Evolutionary conservation across 2,329 filamentous ascomycete genomes (phyloP).

Genomic region (Aureobasidium sp.): DNA sequence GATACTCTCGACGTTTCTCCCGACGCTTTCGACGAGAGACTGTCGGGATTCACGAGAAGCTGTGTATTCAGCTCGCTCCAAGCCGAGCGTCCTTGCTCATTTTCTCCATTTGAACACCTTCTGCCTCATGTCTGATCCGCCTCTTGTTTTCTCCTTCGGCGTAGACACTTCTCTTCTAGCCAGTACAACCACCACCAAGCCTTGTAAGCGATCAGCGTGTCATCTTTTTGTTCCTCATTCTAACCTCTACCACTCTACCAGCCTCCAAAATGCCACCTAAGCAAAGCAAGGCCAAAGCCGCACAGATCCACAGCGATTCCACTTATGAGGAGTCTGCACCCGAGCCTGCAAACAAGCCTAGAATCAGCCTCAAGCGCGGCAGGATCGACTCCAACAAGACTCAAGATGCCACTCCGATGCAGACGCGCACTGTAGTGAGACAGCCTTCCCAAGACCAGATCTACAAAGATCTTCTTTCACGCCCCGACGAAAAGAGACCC

Average conservation of each 20-base stretch:
- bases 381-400: neutral
- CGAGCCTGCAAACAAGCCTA: neutral
- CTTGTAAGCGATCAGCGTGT: neutral
- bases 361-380: neutral
- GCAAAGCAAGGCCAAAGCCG: neutral
- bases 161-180: neutral
- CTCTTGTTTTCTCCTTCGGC: neutral
- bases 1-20: neutral
- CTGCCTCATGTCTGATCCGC: neutral
- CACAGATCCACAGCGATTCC: neutral
- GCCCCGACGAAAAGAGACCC: neutral
- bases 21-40: neutral
- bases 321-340: neutral
- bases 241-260: neutral
- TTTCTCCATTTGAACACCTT: neutral
- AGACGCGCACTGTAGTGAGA: no score
- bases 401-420: neutral
- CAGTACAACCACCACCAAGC: neutral
- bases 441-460: neutral
- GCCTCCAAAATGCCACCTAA: neutral
- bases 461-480: neutral
- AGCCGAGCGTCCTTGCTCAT: neutral
- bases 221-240: neutral
- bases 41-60: neutral
- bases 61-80: neutral